Evolutionary conservation across 257 asterid species (phyloP).

Genomic region (Forsythia suspensa): DNA sequence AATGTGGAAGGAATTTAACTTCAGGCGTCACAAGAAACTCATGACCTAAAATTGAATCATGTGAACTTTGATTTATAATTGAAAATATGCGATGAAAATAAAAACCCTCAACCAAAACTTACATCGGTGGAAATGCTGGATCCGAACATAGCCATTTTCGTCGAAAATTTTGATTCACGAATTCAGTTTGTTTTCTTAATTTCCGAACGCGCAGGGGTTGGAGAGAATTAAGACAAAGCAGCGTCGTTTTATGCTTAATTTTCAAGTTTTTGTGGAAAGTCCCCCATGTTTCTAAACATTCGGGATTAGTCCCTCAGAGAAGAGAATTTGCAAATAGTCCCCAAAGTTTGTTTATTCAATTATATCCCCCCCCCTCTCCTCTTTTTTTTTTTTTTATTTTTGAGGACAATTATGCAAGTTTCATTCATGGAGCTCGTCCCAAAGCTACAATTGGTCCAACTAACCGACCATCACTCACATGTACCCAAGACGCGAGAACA

Average conservation of each 20-base stretch:
- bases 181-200: background rate
- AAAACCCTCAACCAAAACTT: conserved; percentile 8
- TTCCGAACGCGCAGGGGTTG: background rate
- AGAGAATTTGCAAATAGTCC: background rate
- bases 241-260: background rate
- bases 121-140: conserved; percentile 41
- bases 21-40: no score
- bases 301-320: background rate
- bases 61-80: background rate
- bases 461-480: no score
- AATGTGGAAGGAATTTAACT: no score
- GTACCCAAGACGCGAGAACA: no score
- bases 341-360: background rate
- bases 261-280: background rate
- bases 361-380: no score
- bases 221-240: background rate
- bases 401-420: no score
- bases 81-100: conserved; percentile 1
- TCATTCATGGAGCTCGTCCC: no score
- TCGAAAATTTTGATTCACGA: background rate
- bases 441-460: no score
- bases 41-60: conserved; percentile 1
- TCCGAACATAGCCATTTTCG: conserved; percentile 41
- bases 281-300: background rate
- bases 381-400: no score